Evolutionary conservation across 1,139 yeast species (phyloP).

Genomic region (Magnusiomyces clavatus): DNA sequence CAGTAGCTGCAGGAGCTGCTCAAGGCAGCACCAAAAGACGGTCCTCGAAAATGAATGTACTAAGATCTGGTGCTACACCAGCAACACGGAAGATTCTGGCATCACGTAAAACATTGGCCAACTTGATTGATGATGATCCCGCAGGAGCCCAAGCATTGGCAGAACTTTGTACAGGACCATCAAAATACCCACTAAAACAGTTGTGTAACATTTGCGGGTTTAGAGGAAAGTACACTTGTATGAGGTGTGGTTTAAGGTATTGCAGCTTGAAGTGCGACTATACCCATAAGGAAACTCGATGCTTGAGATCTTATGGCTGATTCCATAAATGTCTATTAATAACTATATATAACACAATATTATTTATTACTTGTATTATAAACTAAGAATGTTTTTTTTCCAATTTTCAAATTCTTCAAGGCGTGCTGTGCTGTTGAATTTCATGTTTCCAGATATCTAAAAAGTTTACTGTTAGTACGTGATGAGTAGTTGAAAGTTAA

Average conservation of each 20-base stretch:
- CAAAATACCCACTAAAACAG: conserved; percentile 31
- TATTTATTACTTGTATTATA: neutral
- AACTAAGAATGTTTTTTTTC: conserved; percentile 14
- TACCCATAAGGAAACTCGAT: conserved; percentile 37
- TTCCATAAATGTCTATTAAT: neutral
- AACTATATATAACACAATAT: neutral
- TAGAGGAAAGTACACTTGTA: conserved; percentile 31
- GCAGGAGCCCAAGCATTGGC: conserved; percentile 25
- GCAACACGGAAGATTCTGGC: conserved; percentile 31
- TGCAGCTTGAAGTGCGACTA: conserved; percentile 34
- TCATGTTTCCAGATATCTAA: conserved; percentile 10
- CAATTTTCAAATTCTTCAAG: conserved; percentile 20
- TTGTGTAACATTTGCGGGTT: conserved; percentile 39
- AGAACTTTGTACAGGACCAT: conserved; percentile 27
- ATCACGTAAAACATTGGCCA: conserved; percentile 34
- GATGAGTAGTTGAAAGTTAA: neutral
- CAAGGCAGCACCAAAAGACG: conserved; percentile 21
- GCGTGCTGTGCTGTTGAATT: conserved; percentile 18
- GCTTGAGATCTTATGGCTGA: conserved; percentile 28
- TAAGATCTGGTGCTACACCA: conserved; percentile 11
- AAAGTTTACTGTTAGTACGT: neutral
- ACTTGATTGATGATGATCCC: conserved; percentile 38
- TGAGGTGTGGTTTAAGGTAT: conserved; percentile 33
- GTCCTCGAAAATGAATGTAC: neutral
- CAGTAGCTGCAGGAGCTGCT: conserved; percentile 17